A percentile compares a stretch with the other conserved stretches of the same genome.
Evolutionary conservation across 768 basidiomycete genomes (phyloP).

Genomic region (Tulasnella sp.): DNA sequence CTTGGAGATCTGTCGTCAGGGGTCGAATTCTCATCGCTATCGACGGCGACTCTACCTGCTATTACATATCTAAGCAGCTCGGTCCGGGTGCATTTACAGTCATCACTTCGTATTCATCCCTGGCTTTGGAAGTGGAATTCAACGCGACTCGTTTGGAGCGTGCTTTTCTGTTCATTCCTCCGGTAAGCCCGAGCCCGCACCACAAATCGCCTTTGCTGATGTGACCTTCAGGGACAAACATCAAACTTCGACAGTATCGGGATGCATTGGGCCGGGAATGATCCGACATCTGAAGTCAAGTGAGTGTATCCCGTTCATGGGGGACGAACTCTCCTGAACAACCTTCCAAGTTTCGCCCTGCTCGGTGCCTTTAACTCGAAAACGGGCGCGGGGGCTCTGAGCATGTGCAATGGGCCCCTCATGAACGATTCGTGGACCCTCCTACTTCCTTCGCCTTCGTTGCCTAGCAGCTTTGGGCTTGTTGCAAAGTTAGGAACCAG

Average conservation of each 20-base stretch:
- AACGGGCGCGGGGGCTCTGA: not conserved
- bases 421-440: not conserved
- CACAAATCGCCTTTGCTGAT: not conserved
- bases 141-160: not conserved
- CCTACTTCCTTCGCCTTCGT: not conserved
- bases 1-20: not conserved
- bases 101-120: not conserved
- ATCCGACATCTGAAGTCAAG: not conserved
- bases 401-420: not conserved
- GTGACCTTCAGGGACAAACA: not conserved
- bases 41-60: not conserved
- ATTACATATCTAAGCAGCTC: not conserved
- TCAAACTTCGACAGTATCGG: not conserved
- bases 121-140: not conserved
- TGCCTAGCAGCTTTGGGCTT: not conserved
- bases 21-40: not conserved
- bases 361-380: not conserved
- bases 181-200: not conserved
- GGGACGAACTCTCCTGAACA: not conserved
- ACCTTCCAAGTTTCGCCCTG: not conserved
- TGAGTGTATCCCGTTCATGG: not conserved
- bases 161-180: not conserved
- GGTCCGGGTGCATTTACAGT: not conserved
- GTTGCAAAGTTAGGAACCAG: not conserved
- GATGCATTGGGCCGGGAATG: not conserved